Evolutionary conservation across 768 basidiomycete genomes (phyloP).

Genomic region (Suillus luteus): DNA sequence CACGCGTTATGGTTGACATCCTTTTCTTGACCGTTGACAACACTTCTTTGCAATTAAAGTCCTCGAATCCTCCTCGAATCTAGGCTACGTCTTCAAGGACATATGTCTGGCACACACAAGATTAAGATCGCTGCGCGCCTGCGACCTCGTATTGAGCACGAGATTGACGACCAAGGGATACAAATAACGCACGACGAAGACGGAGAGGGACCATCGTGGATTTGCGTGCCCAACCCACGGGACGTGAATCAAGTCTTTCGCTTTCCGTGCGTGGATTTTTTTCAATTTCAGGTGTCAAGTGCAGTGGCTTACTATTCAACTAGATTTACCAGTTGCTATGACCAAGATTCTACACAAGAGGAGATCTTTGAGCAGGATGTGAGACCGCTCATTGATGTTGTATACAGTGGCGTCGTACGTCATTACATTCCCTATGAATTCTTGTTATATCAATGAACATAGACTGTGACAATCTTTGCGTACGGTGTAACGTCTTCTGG

Average conservation of each 20-base stretch:
- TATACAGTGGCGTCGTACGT: constrained; percentile 74
- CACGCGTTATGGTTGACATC: constrained; percentile 9
- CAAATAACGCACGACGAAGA: constrained; percentile 48
- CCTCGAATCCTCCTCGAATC: background rate
- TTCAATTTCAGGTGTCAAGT: background rate
- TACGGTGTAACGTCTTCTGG: constrained; percentile 92
- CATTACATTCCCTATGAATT: background rate
- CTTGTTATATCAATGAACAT: background rate
- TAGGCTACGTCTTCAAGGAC: background rate
- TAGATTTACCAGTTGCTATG: constrained; percentile 80
- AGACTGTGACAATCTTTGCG: constrained; percentile 88
- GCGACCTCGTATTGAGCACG: constrained; percentile 61
- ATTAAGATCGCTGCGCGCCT: constrained; percentile 75
- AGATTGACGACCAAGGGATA: constrained; percentile 63
- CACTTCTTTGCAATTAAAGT: constrained; percentile 2
- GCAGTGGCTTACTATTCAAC: constrained; percentile 9
- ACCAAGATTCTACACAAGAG: constrained; percentile 66
- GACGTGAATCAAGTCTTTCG: constrained; percentile 72
- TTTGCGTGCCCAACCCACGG: constrained; percentile 71
- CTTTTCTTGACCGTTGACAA: background rate
- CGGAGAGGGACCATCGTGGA: constrained; percentile 41
- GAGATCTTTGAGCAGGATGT: constrained; percentile 80
- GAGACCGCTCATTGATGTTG: constrained; percentile 74
- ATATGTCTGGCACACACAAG: constrained; percentile 39
- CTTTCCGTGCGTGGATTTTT: constrained; percentile 57